These are phyloP conservation scores for Xylariomycetidae sp. DNA, from an alignment of 2,329 filamentous ascomycete species.

Conservation along the genomic window DNA sequence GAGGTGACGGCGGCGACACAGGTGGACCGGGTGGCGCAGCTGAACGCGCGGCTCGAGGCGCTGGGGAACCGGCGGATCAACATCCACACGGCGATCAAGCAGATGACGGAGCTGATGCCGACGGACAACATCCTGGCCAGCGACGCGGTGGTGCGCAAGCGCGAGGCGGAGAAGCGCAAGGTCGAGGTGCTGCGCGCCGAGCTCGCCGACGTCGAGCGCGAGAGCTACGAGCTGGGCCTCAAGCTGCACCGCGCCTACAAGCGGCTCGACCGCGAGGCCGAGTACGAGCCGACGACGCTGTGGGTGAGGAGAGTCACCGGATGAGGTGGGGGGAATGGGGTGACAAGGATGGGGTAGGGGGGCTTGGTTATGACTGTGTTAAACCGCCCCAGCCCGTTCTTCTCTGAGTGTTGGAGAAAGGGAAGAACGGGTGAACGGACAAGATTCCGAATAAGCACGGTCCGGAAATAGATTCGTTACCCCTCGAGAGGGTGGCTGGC, in stretches of 20 bases:
- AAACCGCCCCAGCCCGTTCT: too few relatives aligned
- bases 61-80: constrained; percentile 66
- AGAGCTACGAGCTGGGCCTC: constrained; percentile 75
- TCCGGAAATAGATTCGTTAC: too few relatives aligned
- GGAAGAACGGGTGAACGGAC: too few relatives aligned
- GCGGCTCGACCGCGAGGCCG: constrained; percentile 62
- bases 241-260: constrained; percentile 72
- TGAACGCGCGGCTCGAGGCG: constrained; percentile 62
- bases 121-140: constrained; percentile 64
- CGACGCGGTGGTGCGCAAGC: constrained; percentile 54
- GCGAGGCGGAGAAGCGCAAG: constrained; percentile 57
- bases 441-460: too few relatives aligned
- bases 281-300: constrained; percentile 62
- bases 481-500: too few relatives aligned
- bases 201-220: constrained; percentile 66
- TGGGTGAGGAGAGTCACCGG: constrained; percentile 77
- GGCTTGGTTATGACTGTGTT: too few relatives aligned
- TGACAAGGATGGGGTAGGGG: too few relatives aligned
- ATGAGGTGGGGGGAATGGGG: too few relatives aligned
- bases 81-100: constrained; percentile 66
- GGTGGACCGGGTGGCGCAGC: constrained; percentile 59
- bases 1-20: constrained; percentile 45
- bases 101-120: constrained; percentile 75
- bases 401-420: too few relatives aligned
- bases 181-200: constrained; percentile 62